phyloP scores from a whole-genome alignment of 305 asterid species.

The Solanum chacoense region DNA sequence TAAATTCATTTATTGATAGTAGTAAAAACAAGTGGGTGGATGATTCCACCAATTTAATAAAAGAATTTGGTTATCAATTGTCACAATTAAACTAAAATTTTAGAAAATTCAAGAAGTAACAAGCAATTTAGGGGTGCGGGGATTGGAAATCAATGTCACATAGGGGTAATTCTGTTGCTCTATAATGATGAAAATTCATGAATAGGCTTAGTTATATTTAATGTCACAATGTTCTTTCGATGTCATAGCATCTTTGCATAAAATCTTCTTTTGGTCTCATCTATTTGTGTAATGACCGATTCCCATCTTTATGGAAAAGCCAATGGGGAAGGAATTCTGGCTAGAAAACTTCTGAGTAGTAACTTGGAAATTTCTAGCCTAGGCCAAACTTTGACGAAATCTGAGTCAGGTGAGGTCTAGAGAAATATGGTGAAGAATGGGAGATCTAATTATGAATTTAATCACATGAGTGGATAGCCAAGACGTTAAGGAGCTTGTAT shows the following conservation, averaged over 20 bases:
- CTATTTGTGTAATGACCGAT: too few species aligned
- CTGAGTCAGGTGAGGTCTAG: too few species aligned
- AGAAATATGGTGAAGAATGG: too few species aligned
- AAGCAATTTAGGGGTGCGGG: neutral
- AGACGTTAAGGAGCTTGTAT: too few species aligned
- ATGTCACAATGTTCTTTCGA: neutral
- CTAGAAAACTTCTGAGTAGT: too few species aligned
- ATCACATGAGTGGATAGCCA: too few species aligned
- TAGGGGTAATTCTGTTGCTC: neutral
- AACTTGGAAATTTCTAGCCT: too few species aligned
- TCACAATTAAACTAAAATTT: neutral
- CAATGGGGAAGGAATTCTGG: too few species aligned
- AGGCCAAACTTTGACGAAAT: too few species aligned
- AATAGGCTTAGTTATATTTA: neutral
- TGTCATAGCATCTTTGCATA: neutral
- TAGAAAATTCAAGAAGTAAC: neutral
- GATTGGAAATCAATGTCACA: neutral
- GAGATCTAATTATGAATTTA: too few species aligned
- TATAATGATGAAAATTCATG: neutral
- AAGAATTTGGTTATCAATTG: too few species aligned
- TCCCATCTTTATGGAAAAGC: too few species aligned
- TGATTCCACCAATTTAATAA: neutral
- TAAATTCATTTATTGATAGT: neutral
- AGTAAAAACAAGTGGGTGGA: neutral
- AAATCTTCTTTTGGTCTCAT: neutral